Percentiles rank a stretch among this genome's conserved stretches.
These are phyloP conservation scores for Saccharomyces jurei DNA, from an alignment of 805 yeast genomes.

Conservation along the genomic window DNA sequence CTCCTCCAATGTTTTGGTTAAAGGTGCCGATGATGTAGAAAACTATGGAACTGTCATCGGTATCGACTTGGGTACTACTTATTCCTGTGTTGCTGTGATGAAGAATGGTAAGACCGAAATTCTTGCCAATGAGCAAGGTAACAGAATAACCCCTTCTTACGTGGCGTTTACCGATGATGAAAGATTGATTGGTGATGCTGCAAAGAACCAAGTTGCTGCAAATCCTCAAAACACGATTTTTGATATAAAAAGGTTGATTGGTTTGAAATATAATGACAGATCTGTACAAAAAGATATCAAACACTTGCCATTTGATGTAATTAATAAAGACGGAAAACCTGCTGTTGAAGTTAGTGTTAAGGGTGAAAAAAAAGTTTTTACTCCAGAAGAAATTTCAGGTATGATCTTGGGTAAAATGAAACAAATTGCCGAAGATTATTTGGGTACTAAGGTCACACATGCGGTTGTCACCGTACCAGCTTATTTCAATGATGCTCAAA, in stretches of 20 bases:
- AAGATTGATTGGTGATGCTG: conserved; percentile 92
- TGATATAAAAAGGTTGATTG: conserved; percentile 88
- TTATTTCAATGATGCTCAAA: conserved; percentile 87
- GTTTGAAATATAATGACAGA: conserved; percentile 68
- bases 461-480: conserved; percentile 94
- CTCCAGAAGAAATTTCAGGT: conserved; percentile 90
- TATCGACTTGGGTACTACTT: conserved; percentile 95
- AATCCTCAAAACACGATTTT: conserved; percentile 82
- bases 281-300: conserved; percentile 75
- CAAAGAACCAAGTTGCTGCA: conserved; percentile 89
- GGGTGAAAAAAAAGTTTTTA: conserved; percentile 69
- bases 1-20: conserved; percentile 27
- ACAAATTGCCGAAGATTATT: conserved; percentile 82
- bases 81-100: conserved; percentile 92
- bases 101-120: conserved; percentile 83
- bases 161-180: conserved; percentile 90
- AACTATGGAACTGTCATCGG: conserved; percentile 70
- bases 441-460: conserved; percentile 76
- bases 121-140: conserved; percentile 93
- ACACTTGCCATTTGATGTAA: conserved; percentile 70
- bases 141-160: conserved; percentile 91
- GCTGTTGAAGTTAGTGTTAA: conserved; percentile 65
- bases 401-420: conserved; percentile 91
- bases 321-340: conserved; percentile 73
- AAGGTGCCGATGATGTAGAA: conserved; percentile 35